Evolutionary conservation across 2,329 filamentous ascomycete species (phyloP), one percentile per base, ranked within the genome.

Genomic region (Colletotrichum camelliae): DNA sequence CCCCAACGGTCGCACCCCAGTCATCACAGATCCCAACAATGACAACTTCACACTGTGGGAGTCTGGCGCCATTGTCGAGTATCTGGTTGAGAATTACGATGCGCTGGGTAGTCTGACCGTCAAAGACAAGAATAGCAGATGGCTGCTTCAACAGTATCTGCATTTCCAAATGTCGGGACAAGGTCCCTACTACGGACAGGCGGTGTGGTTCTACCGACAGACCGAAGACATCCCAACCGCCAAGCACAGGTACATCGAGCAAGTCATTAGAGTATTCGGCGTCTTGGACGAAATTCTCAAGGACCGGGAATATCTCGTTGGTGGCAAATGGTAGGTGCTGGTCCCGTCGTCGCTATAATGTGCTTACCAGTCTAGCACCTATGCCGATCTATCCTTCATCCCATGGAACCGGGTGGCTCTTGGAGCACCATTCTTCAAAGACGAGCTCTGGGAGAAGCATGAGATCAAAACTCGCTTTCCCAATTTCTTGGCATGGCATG

Each of bases 141-240:
- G 68, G 12, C 74, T 70, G 21, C 72, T 73, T 18, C 82, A 84
- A 61, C 82, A 82, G 66, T 83, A 80, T 79, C 67, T 78, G 15
- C 80, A 84, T 72, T 89, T 87, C 78, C 87, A 88, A 78, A 84
- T 83, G 77, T 82, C 80, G 62, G 85, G 86, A 7, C 86, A 88
- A 77, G 87, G 85, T 0, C 87, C 86, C 0, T 89, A 88, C 77
- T 88, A 80, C 61, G 87, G 87, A 3, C 85, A 88, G 75, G 76
- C 71, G 5, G 77, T 68, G 8, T 85, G 85, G 84, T 88, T 88
- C 78, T 58, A 57, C 16, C 72, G 77, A 31, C 79, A 83, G 69
- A 73, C 71, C 5, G 81, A 82, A 57, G 71, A 80, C 18, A 70
- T 82, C 15, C 79, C 79, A 7, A 79, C 75, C 4, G 82, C 81